Evolutionary conservation across 1,284 basidiomycete species (phyloP).

Genomic region (Ceratobasidium sp.): DNA sequence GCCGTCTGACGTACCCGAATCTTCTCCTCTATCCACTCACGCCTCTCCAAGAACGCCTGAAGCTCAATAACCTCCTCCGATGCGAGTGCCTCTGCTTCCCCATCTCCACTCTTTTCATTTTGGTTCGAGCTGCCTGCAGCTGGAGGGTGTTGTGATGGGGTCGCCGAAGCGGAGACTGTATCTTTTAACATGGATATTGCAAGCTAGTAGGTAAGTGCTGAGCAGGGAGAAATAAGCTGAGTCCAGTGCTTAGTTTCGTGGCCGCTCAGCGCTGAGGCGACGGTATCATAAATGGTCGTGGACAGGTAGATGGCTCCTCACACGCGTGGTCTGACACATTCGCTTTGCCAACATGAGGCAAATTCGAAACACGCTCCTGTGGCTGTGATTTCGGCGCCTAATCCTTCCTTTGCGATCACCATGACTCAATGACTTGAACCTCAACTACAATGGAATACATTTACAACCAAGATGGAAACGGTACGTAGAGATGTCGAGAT

Average conservation of each 20-base stretch:
- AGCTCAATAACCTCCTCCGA: conserved; percentile 60
- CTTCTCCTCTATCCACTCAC: conserved; percentile 92
- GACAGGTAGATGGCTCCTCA: conserved; percentile 9
- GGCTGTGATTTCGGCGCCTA: conserved; percentile 29
- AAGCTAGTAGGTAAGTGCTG: not conserved
- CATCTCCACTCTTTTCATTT: conserved; percentile 38
- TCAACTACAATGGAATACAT: too few species aligned
- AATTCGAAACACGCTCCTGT: conserved; percentile 6
- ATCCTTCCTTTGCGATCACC: not conserved
- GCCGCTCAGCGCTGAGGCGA: conserved; percentile 34
- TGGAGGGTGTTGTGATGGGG: not conserved
- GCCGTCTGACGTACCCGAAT: conserved; percentile 72
- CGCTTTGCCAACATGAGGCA: conserved; percentile 42
- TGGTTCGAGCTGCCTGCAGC: conserved; percentile 40
- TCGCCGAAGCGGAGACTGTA: not conserved
- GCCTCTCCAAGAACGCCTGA: conserved; percentile 67
- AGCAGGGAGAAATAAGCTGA: not conserved
- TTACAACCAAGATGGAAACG: too few species aligned
- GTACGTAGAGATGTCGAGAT: too few species aligned
- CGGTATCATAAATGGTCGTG: conserved; percentile 46
- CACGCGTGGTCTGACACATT: conserved; percentile 35
- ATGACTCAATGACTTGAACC: too few species aligned
- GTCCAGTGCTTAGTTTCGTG: conserved; percentile 29
- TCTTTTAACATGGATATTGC: not conserved
- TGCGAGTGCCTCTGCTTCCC: conserved; percentile 48